Conservation (phyloP, 2,329 filamentous ascomycete species). For the Sordariomycetes sp. region DNA sequence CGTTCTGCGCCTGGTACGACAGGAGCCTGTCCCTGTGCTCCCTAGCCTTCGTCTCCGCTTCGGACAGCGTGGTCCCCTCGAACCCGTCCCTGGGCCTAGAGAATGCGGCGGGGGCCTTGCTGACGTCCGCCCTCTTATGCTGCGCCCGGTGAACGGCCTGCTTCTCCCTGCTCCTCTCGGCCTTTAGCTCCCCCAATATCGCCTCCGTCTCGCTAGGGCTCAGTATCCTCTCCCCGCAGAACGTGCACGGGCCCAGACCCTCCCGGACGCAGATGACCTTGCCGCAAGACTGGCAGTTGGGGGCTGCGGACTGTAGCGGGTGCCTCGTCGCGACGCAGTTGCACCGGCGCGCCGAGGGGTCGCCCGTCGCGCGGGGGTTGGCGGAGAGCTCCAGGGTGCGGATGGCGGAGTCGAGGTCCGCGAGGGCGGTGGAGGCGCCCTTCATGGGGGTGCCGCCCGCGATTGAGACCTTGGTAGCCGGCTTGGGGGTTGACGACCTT, state of each 20-base stretch:
- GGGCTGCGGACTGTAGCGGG: constrained; percentile 77
- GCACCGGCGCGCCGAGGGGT: constrained; percentile 54
- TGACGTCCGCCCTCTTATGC: constrained; percentile 53
- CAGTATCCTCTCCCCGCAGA: constrained; percentile 66
- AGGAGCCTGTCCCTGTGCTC: constrained; percentile 73
- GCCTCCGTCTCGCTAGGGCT: constrained; percentile 61
- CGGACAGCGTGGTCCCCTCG: constrained; percentile 21
- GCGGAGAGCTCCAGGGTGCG: constrained; percentile 82
- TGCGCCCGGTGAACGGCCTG: constrained; percentile 68
- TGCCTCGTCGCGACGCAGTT: constrained; percentile 82
- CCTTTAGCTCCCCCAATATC: constrained; percentile 73
- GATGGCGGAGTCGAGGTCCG: constrained; percentile 68
- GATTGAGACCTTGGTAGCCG: constrained; percentile 55
- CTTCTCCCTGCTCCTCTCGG: constrained; percentile 76
- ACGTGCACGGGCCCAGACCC: constrained; percentile 87
- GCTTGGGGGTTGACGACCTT: constrained; percentile 40
- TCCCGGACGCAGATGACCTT: constrained; percentile 94
- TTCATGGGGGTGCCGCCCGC: constrained; percentile 72
- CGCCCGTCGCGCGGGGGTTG: constrained; percentile 54
- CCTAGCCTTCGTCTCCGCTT: constrained; percentile 55
- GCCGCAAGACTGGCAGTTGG: constrained; percentile 84
- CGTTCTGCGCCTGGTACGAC: constrained; percentile 75
- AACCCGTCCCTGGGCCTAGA: constrained; percentile 26
- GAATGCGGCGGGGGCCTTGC: constrained; percentile 47
- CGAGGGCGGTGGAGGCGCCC: constrained; percentile 60